Evolutionary conservation across 257 asterid species (phyloP), one percentile per base, ranked within the genome.

Genomic region (Agastache rugosa): DNA sequence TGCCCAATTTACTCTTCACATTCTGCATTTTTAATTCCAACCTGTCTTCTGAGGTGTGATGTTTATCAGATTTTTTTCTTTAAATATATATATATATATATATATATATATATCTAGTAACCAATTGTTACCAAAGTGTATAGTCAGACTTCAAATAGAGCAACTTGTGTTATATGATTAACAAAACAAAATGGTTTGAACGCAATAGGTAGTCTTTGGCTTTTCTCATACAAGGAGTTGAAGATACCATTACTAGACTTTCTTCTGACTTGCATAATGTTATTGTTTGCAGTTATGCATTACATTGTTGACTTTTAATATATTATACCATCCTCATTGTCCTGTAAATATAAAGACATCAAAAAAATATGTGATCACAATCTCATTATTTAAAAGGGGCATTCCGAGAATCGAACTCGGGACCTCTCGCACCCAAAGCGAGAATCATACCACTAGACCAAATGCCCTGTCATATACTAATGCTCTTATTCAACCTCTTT

Each of bases 361-460:
- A 53, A 88, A 93, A 87, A 93, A 96, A 85, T 85, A 87, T 86
- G 90, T 91, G 91, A 95, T 22, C 5, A 12, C 17, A 47, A 10
- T 19, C 9, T 44, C 39, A 29, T 45, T 11, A 44, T 35, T 22
- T 37, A 23, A 27, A 1, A 11, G 73, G 68, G 63, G 69, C 54
- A 75, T 75, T 75, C 79, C 62, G 69, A 75, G 68, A 75, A 31
- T 59, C 45, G 55, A 74, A 53, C 73, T 74, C 70, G 68, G 79
- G 74, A 67, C 70, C 74, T 67, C 79, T 75, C 62, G 74, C 74
- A 75, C 75, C 79, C 75, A 53, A 74, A 74, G 78, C 73, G 67
- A 74, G 78, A 74, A 74, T 74, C 78, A 64, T 74, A 74, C 78
- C 78, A 74, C 67, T 74, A 64, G 78, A 74, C 78, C 73, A 64